Conservation (phyloP, 2,329 filamentous ascomycete species). For the Colletotrichum musicola region DNA sequence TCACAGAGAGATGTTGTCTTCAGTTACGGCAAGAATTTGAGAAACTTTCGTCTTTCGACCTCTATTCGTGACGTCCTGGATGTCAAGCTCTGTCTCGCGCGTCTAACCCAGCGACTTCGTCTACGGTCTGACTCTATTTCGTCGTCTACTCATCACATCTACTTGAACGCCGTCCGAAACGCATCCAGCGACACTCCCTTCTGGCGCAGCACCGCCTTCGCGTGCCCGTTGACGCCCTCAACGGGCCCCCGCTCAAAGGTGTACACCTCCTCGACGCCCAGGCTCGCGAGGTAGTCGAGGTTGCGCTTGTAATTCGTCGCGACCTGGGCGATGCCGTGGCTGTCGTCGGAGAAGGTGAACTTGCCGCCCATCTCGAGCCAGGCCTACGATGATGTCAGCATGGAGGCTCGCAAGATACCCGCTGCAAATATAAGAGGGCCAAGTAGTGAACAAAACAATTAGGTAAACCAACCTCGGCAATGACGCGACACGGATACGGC, state of each 20-base stretch:
- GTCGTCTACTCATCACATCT: neutral
- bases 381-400: constrained; percentile 59
- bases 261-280: constrained; percentile 75
- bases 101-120: neutral
- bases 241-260: constrained; percentile 58
- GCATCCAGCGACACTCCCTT: constrained; percentile 56
- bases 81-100: too few relatives aligned
- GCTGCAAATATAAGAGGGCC: too few relatives aligned
- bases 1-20: too few relatives aligned
- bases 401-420: too few relatives aligned
- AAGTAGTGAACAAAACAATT: constrained; percentile 3
- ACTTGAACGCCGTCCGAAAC: constrained; percentile 51
- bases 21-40: too few relatives aligned
- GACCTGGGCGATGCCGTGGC: constrained; percentile 88
- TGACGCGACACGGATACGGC: constrained; percentile 85
- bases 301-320: constrained; percentile 84
- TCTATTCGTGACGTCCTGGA: too few relatives aligned
- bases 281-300: constrained; percentile 75
- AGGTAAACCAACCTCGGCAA: constrained; percentile 75
- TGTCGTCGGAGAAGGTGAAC: constrained; percentile 95
- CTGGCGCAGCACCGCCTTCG: constrained; percentile 55
- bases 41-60: too few relatives aligned
- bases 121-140: neutral
- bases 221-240: constrained; percentile 43
- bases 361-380: constrained; percentile 80